A percentile compares a stretch with the other conserved stretches of the same genome.
phyloP scores from a whole-genome alignment of 148 eudicot species.

The Rheum nobile region DNA sequence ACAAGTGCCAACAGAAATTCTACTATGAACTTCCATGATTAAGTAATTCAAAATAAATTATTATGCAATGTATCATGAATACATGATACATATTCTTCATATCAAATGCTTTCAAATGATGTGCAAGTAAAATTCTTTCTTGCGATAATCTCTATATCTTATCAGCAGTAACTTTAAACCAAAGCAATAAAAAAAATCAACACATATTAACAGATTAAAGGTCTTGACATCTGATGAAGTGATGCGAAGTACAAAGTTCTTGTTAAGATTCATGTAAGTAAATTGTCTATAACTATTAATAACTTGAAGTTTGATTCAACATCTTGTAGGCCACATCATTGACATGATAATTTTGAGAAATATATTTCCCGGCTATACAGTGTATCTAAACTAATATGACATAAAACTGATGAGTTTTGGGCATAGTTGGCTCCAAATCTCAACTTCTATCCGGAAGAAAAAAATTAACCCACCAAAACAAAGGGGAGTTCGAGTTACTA shows the following conservation, averaged over 20 bases:
- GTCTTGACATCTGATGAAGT: background rate
- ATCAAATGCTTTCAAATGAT: background rate
- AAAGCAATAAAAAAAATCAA: no score
- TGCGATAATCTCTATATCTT: background rate
- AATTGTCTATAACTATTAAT: background rate
- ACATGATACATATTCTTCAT: background rate
- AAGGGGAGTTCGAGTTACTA: background rate
- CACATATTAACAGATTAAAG: background rate
- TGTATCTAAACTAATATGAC: no score
- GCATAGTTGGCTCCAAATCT: no score
- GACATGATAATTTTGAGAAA: no score
- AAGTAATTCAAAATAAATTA: background rate
- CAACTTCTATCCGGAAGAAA: background rate
- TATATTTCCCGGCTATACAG: no score
- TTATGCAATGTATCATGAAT: background rate
- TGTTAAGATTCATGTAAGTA: background rate
- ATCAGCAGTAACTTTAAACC: background rate
- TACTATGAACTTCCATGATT: background rate
- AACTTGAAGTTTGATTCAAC: background rate
- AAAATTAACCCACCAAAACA: background rate
- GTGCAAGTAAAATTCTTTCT: background rate
- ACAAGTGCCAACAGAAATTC: background rate
- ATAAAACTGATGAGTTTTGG: no score
- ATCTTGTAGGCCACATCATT: no score
- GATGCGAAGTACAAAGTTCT: background rate